Evolutionary conservation across 768 basidiomycete genomes (phyloP).

Genomic region (Butyriboletus loyo): DNA sequence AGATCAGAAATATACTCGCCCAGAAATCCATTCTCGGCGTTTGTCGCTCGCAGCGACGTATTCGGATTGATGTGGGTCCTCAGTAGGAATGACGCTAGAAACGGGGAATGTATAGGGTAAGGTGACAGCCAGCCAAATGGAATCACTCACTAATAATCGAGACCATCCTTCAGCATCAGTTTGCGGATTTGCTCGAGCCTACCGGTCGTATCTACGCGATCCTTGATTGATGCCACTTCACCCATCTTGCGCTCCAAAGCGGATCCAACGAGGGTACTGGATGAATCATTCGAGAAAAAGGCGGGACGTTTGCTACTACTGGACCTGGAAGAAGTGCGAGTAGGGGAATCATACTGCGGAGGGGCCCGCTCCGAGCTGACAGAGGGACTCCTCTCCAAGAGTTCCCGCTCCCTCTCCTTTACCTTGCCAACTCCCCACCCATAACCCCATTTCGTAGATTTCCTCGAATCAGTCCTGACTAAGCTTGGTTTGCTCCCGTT

Average conservation of each 20-base stretch:
- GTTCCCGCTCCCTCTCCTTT: conserved; percentile 41
- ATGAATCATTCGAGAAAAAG: conserved; percentile 57
- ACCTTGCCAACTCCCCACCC: conserved; percentile 66
- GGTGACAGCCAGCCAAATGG: conserved; percentile 1
- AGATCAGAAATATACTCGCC: conserved; percentile 46
- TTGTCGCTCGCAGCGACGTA: conserved; percentile 76
- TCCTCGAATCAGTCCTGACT: conserved; percentile 55
- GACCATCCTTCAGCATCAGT: conserved; percentile 61
- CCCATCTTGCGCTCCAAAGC: conserved; percentile 67
- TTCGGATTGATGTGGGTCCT: conserved; percentile 83
- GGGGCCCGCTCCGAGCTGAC: conserved; percentile 38
- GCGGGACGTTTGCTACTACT: conserved; percentile 40
- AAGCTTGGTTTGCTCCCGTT: conserved; percentile 40
- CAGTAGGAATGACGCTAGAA: conserved; percentile 68
- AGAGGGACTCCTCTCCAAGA: conserved; percentile 33
- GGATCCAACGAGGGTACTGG: conserved; percentile 73
- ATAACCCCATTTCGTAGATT: conserved; percentile 62
- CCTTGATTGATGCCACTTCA: conserved; percentile 54
- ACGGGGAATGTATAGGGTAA: conserved; percentile 8
- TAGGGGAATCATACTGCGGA: conserved; percentile 30
- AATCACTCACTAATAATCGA: conserved; percentile 71
- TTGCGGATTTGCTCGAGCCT: conserved; percentile 60
- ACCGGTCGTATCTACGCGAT: conserved; percentile 55
- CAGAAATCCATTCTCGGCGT: conserved; percentile 73
- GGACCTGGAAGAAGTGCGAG: conserved; percentile 40